Percentiles rank a stretch among this genome's conserved stretches.
Evolutionary conservation across 768 basidiomycete species (phyloP).

Genomic region (Auricularia sp.): DNA sequence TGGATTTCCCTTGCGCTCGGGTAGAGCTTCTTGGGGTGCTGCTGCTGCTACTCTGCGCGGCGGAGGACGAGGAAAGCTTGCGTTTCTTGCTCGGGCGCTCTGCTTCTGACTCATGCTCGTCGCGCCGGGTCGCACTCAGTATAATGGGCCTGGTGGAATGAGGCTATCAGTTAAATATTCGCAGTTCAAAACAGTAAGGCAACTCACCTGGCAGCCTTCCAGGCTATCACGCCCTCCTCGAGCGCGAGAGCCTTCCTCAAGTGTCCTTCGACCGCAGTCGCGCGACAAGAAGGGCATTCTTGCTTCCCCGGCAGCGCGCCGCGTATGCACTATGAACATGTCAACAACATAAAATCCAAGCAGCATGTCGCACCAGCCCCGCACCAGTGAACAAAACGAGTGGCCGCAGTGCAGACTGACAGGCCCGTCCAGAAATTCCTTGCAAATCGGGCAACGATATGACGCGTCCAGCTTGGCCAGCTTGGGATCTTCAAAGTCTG

Average conservation of each 20-base stretch:
- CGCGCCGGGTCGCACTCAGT: neutral
- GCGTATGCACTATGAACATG: conserved; percentile 53
- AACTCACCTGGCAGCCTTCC: conserved; percentile 58
- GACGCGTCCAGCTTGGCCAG: conserved; percentile 54
- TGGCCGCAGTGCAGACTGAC: conserved; percentile 69
- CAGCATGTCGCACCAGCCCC: conserved; percentile 16
- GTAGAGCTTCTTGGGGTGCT: neutral
- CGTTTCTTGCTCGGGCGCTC: conserved; percentile 2
- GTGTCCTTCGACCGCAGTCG: conserved; percentile 46
- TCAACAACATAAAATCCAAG: neutral
- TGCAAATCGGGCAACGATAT: conserved; percentile 67
- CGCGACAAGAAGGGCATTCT: conserved; percentile 67
- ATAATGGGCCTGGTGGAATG: neutral
- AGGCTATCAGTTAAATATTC: neutral
- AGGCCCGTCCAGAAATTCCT: conserved; percentile 63
- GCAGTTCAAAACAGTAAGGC: neutral
- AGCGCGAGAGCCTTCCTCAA: conserved; percentile 60
- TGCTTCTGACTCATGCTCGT: neutral
- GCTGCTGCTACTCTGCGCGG: neutral
- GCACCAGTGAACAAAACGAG: conserved; percentile 69
- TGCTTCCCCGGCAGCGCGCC: conserved; percentile 44
- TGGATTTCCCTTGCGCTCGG: neutral
- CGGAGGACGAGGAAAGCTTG: conserved; percentile 5
- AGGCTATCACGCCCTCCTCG: conserved; percentile 61
- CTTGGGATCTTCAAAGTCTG: conserved; percentile 48